phyloP scores from a whole-genome alignment of 2,329 filamentous ascomycete species.

The Botrytis elliptica region DNA sequence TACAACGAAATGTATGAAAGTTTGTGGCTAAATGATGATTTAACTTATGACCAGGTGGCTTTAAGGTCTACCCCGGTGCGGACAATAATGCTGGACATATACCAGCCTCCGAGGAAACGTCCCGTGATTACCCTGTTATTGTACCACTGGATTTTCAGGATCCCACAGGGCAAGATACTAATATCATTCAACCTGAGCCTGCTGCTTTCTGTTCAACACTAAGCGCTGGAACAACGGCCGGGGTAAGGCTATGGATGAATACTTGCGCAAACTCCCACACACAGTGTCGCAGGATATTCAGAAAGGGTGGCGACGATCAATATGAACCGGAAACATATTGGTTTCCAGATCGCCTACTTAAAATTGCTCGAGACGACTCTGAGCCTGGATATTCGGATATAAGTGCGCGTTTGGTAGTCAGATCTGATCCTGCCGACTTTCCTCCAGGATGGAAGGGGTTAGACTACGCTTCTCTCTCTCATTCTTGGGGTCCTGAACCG shows the following conservation, averaged over 20 bases:
- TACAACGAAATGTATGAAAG: not conserved
- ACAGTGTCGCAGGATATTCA: not conserved
- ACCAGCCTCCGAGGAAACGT: not conserved
- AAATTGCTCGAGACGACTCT: not conserved
- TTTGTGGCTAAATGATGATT: not conserved
- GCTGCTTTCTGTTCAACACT: not conserved
- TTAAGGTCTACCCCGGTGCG: not conserved
- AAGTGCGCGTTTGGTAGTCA: not conserved
- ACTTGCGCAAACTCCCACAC: not conserved
- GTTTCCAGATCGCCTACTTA: constrained; percentile 1
- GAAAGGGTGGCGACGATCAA: not conserved
- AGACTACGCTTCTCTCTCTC: not conserved
- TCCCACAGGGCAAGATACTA: not conserved
- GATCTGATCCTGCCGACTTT: not conserved
- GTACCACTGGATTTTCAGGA: not conserved
- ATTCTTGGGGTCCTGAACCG: not conserved
- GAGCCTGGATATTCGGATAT: not conserved
- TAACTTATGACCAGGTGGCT: not conserved
- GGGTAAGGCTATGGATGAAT: not conserved
- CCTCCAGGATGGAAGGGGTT: not conserved
- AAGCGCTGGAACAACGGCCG: not conserved
- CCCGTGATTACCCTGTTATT: not conserved
- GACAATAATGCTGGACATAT: not conserved
- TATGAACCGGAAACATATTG: not conserved
- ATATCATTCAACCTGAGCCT: not conserved